Percentiles rank a stretch among this genome's conserved stretches.
These are phyloP conservation scores for Schwanniomyces polymorphus DNA, from an alignment of 805 yeast genomes.

Conservation along the genomic window DNA sequence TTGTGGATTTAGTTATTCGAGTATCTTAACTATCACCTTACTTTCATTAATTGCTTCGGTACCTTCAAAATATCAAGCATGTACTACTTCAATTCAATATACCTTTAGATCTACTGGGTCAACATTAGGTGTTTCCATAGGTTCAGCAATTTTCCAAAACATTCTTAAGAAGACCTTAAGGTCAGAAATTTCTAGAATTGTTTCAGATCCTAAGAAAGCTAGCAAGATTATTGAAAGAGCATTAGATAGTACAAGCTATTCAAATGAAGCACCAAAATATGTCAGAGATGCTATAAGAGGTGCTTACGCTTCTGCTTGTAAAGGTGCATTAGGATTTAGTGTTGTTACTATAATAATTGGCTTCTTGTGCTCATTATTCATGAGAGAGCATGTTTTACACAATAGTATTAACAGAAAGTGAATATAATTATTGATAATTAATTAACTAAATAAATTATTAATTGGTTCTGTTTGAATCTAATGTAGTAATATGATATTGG, in stretches of 20 bases:
- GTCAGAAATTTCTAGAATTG: slow-evolving; percentile 13
- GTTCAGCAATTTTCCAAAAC: slow-evolving; percentile 65
- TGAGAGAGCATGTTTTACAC: slow-evolving; percentile 61
- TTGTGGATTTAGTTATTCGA: slow-evolving; percentile 67
- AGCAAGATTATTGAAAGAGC: slow-evolving; percentile 50
- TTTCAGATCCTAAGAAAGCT: slow-evolving; percentile 36
- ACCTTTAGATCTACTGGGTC: slow-evolving; percentile 86
- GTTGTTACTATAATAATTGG: slow-evolving; percentile 41
- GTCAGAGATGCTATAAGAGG: slow-evolving; percentile 46
- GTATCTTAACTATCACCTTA: slow-evolving; percentile 67
- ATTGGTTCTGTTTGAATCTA: slow-evolving; percentile 1
- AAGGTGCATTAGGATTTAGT: slow-evolving; percentile 53
- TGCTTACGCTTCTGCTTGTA: slow-evolving; percentile 54
- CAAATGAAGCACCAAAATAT: slow-evolving; percentile 52
- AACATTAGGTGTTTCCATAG: slow-evolving; percentile 75
- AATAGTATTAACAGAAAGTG: slow-evolving; percentile 47
- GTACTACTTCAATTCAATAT: slow-evolving; percentile 87
- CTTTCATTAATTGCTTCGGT: slow-evolving; percentile 78
- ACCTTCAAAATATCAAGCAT: slow-evolving; percentile 68
- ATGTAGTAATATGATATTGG: slow-evolving; percentile 16
- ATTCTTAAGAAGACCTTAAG: slow-evolving; percentile 30
- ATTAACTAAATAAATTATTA: neutral
- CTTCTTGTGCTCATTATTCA: slow-evolving; percentile 41
- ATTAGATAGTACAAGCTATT: slow-evolving; percentile 55
- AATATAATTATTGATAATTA: neutral